phyloP scores from a whole-genome alignment of 345 rosid species.

The Microthlaspi erraticum region DNA sequence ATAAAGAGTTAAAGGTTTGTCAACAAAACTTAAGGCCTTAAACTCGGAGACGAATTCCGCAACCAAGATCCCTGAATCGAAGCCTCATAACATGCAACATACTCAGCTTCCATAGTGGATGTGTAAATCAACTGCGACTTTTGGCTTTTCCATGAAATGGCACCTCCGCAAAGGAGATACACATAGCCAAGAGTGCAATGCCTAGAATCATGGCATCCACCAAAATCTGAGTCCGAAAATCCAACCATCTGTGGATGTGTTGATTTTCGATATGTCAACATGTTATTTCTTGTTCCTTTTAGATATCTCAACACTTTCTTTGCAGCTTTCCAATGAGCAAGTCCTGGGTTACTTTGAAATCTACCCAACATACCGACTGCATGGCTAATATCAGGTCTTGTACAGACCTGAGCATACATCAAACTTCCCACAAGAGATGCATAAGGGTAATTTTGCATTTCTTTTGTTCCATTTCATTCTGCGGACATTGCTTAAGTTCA shows the following conservation, averaged over 20 bases:
- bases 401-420: conserved; percentile 8
- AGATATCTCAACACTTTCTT: not conserved
- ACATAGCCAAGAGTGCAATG: not conserved
- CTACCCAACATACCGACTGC: not conserved
- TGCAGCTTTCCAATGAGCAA: conserved; percentile 8
- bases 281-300: not conserved
- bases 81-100: conserved; percentile 5
- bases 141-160: not conserved
- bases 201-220: not conserved
- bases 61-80: not conserved
- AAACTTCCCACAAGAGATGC: not conserved
- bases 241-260: not conserved
- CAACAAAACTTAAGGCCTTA: not conserved
- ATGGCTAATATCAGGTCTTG: not conserved
- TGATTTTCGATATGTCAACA: not conserved
- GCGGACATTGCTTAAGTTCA: not conserved
- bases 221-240: conserved; percentile 8
- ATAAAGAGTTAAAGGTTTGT: not conserved
- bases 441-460: not conserved
- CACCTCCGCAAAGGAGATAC: not conserved
- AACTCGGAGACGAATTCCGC: not conserved
- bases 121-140: not conserved
- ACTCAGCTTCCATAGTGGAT: conserved; percentile 1
- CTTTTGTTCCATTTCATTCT: not conserved
- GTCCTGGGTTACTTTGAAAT: not conserved